Percentiles rank a stretch among this genome's conserved stretches.
Evolutionary conservation across 345 rosid genomes (phyloP).

Genomic region (Diplotaxis tenuifolia): DNA sequence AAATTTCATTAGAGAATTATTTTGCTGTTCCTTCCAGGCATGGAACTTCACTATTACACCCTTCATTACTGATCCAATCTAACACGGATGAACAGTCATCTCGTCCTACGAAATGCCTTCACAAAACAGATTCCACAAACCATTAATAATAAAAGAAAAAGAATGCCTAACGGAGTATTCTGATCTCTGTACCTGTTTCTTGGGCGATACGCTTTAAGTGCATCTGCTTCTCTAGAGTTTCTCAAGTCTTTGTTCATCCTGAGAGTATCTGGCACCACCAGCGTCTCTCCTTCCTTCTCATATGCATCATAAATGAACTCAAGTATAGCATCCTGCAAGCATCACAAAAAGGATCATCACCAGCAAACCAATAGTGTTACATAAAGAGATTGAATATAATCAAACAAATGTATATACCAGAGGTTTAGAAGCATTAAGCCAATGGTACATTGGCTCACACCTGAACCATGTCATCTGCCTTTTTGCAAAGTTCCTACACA

Average conservation of each 20-base stretch:
- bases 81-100: slow-evolving; percentile 65
- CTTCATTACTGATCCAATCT: slow-evolving; percentile 57
- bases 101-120: slow-evolving; percentile 64
- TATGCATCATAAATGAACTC: slow-evolving; percentile 60
- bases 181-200: slow-evolving; percentile 55
- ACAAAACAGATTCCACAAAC: slow-evolving; percentile 11
- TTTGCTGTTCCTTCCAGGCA: slow-evolving; percentile 10
- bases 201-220: slow-evolving; percentile 64
- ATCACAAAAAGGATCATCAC: background rate
- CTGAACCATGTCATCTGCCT: slow-evolving; percentile 96
- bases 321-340: slow-evolving; percentile 65
- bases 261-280: slow-evolving; percentile 58
- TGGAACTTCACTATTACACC: slow-evolving; percentile 27
- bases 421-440: slow-evolving; percentile 89
- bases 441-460: slow-evolving; percentile 74
- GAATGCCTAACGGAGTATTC: background rate
- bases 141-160: background rate
- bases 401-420: slow-evolving; percentile 51
- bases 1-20: background rate
- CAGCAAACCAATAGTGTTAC: slow-evolving; percentile 8
- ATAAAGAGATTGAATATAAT: background rate
- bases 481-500: slow-evolving; percentile 83
- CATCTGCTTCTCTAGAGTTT: slow-evolving; percentile 47
- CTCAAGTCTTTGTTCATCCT: slow-evolving; percentile 56
- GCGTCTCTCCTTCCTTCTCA: slow-evolving; percentile 43